phyloP scores from a whole-genome alignment of 2,329 filamentous ascomycete species.

The Hansfordia pulvinata region DNA sequence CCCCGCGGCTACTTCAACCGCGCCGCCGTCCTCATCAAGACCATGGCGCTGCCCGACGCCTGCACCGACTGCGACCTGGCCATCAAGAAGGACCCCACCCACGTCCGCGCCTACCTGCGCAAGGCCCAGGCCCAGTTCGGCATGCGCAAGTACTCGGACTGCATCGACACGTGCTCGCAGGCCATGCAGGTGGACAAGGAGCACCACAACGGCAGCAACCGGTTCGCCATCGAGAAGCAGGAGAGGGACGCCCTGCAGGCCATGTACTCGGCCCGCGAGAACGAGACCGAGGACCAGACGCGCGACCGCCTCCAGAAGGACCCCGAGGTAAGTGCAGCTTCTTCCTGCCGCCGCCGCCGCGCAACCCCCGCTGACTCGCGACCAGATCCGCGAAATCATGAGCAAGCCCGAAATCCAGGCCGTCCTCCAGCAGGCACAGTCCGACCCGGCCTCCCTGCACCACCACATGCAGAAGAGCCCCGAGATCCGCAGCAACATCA shows the following conservation, averaged over 20 bases:
- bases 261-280: constrained; percentile 83
- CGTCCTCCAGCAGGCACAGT: constrained; percentile 92
- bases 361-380: constrained; percentile 1
- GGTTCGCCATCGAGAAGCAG: constrained; percentile 84
- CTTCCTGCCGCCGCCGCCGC: constrained; percentile 1
- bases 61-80: constrained; percentile 86
- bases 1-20: constrained; percentile 95
- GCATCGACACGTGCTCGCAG: constrained; percentile 76
- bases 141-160: constrained; percentile 97
- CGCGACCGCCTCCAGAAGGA: constrained; percentile 81
- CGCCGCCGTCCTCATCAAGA: constrained; percentile 90
- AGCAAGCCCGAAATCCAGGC: constrained; percentile 96
- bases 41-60: constrained; percentile 88
- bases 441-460: constrained; percentile 78
- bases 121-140: constrained; percentile 92
- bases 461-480: constrained; percentile 98
- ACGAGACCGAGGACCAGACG: constrained; percentile 93
- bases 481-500: constrained; percentile 71
- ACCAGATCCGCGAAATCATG: constrained; percentile 73
- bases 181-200: constrained; percentile 65
- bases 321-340: constrained; percentile 56
- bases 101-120: constrained; percentile 91
- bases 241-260: constrained; percentile 83
- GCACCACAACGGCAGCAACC: constrained; percentile 57
- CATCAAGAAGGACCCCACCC: constrained; percentile 80